A percentile compares a stretch with the other conserved stretches of the same genome.
Evolutionary conservation across 371 early-diverging fungal genomes (phyloP).

Genomic region (Rhizopus sp.): DNA sequence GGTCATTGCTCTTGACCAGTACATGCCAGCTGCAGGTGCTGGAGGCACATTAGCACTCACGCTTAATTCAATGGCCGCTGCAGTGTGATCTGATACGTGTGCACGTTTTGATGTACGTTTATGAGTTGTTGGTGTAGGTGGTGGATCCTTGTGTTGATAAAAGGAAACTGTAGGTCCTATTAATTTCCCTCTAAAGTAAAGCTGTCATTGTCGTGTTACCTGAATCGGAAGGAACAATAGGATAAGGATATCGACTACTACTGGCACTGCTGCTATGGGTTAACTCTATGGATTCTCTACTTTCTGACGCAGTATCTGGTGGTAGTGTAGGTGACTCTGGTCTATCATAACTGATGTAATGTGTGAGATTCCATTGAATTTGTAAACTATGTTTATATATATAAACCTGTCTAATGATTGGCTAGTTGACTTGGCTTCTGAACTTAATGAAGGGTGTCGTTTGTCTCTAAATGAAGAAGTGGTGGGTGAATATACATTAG

Average conservation of each 20-base stretch:
- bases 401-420: background rate
- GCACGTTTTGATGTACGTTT: slow-evolving; percentile 11
- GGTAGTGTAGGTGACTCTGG: slow-evolving; percentile 47
- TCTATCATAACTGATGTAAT: slow-evolving; percentile 14
- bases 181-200: background rate
- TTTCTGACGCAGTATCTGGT: slow-evolving; percentile 15
- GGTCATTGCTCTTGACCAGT: slow-evolving; percentile 76
- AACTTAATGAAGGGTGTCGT: background rate
- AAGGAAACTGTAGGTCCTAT: background rate
- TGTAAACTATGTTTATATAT: too few relatives aligned
- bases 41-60: slow-evolving; percentile 27
- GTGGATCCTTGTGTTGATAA: slow-evolving; percentile 1
- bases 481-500: background rate
- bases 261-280: background rate
- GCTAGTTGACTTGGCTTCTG: background rate
- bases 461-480: background rate
- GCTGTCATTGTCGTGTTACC: background rate
- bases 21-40: slow-evolving; percentile 86
- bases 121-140: slow-evolving; percentile 1
- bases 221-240: background rate
- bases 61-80: slow-evolving; percentile 42
- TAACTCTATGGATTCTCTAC: background rate
- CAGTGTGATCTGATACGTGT: slow-evolving; percentile 33
- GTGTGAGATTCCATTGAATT: background rate
- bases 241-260: background rate